These are phyloP conservation scores for Vaccinium vitisidaea DNA, from an alignment of 148 eudicot genomes.

Conservation along the genomic window DNA sequence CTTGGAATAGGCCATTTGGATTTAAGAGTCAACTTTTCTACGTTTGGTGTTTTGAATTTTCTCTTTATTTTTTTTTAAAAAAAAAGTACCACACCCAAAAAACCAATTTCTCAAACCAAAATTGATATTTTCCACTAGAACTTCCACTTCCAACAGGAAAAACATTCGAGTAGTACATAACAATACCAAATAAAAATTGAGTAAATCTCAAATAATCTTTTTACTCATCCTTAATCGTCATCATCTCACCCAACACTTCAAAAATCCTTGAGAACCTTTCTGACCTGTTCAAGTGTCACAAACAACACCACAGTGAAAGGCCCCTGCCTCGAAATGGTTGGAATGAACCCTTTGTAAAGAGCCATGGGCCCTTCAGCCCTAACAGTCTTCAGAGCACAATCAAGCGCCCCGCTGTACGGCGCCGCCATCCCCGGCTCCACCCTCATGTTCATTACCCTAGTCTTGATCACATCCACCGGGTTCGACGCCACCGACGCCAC, in stretches of 20 bases:
- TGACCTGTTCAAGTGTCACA: conserved; percentile 41
- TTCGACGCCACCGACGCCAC: conserved; percentile 52
- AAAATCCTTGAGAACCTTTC: conserved; percentile 37
- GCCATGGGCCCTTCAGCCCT: conserved; percentile 38
- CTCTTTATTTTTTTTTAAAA: too few species aligned
- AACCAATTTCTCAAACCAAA: too few species aligned
- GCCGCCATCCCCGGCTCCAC: conserved; percentile 34
- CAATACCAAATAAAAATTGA: too few species aligned
- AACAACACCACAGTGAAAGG: conserved; percentile 43
- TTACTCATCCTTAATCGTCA: background rate
- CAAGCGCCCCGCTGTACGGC: conserved; percentile 43
- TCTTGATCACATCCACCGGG: conserved; percentile 55
- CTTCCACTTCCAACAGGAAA: too few species aligned
- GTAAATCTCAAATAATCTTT: too few species aligned
- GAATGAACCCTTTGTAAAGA: conserved; percentile 39
- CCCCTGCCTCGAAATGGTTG: conserved; percentile 42
- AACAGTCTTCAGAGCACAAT: conserved; percentile 31
- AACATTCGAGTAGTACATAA: too few species aligned
- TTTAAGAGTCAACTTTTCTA: too few species aligned
- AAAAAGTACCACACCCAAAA: too few species aligned
- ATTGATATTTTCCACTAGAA: too few species aligned
- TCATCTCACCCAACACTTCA: background rate
- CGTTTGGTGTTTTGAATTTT: too few species aligned
- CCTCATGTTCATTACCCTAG: conserved; percentile 59
- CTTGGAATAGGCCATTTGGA: too few species aligned